A percentile compares a stretch with the other conserved stretches of the same genome.
phyloP scores from a whole-genome alignment of 176 grass and related monocot genomes.

The Eragrostis curvula region DNA sequence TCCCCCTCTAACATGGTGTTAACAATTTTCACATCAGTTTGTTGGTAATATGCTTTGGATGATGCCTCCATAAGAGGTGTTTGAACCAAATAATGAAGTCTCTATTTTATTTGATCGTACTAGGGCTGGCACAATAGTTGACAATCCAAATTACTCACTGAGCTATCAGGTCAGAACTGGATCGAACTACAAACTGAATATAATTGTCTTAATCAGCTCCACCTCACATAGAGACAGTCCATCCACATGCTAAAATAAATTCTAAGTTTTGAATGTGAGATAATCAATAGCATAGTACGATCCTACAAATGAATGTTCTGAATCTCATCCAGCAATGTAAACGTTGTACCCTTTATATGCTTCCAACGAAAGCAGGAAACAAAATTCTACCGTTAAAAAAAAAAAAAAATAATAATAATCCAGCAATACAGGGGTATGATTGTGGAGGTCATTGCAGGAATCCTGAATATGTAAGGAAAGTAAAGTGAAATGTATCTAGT shows the following conservation, averaged over 20 bases:
- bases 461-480: not conserved
- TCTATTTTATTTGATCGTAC: not conserved
- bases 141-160: not conserved
- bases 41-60: not conserved
- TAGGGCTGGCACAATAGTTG: not conserved
- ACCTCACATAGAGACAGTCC: not conserved
- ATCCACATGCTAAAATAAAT: not conserved
- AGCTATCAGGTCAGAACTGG: not conserved
- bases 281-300: conserved; percentile 26
- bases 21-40: not conserved
- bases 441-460: not conserved
- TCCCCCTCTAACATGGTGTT: conserved; percentile 7
- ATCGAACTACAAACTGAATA: not conserved
- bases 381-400: too few species aligned
- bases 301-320: conserved; percentile 14
- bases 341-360: too few species aligned
- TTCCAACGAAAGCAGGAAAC: too few species aligned
- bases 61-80: not conserved
- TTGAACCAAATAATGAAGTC: conserved; percentile 28
- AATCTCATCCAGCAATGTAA: not conserved
- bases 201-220: conserved; percentile 17
- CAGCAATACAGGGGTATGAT: not conserved
- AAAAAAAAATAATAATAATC: too few species aligned
- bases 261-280: conserved; percentile 22
- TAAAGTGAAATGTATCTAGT: conserved; percentile 10